Evolutionary conservation across 495 filamentous ascomycete genomes (phyloP), one percentile per base, ranked within the genome.

Genomic region (Tuber magnatum): DNA sequence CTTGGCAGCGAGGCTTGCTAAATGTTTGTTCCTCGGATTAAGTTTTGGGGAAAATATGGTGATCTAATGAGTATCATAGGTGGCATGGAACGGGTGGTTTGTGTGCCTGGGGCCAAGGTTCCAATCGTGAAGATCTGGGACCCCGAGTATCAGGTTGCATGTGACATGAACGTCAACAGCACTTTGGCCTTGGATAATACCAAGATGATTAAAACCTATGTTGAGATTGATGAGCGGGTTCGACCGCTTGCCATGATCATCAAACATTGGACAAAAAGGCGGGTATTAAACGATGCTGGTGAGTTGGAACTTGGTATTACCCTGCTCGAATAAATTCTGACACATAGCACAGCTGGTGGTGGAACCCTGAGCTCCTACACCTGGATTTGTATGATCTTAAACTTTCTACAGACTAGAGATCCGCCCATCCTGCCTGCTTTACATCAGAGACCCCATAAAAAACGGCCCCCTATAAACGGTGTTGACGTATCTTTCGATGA

Each of bases 121-220:
- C 94, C 96, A 16, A 99, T 99, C 78, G 95, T 99, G 72, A 99
- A 98, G 85, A 94, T 97, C 70, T 98, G 94, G 94, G 95, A 99
- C 82, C 96, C 95, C 0, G 93, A 97, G 83, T 87, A 97, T 39
- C 85, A 89, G 51, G 86, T 99, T 75, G 92, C 93, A n/a, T 97
- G 93, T 79, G 95, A 99, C 82, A 95, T 99, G 91, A 99, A 98
- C 75, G 93, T 98, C 85, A 99, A 99, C 85, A 99, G 97, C 78
- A 94, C 94, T 3, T 78, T 94, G 69, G 95, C 95, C 1, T 84
- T 99, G 76, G 94, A 97, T 82, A 99, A 99, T 81, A 99, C 95
- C 39, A 91, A 93, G 20, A 97, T 99, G 95, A 93, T 99, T 79
- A 94, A 94, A 83, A 97, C 93, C 0, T 99, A 99, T 85, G 93